phyloP scores from a whole-genome alignment of 2,329 filamentous ascomycete genomes.

The Orbilia oligospora region DNA sequence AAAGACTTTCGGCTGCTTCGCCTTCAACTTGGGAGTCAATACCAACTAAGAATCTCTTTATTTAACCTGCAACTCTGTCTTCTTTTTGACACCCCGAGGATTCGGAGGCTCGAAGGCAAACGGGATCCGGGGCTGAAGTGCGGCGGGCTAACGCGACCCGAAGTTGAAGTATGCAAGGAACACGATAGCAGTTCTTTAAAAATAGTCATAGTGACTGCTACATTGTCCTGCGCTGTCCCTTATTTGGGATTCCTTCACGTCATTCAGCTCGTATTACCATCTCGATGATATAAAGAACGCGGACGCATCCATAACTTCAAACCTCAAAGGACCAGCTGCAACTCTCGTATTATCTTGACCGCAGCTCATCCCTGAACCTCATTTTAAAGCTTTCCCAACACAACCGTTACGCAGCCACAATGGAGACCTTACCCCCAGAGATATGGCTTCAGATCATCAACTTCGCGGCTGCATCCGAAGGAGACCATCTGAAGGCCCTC shows the following conservation, averaged over 20 bases:
- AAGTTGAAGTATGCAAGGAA: slow-evolving; percentile 47
- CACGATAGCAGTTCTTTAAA: slow-evolving; percentile 36
- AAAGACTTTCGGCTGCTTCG: not conserved
- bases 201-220: slow-evolving; percentile 55
- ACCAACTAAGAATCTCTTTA: not conserved
- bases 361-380: slow-evolving; percentile 23
- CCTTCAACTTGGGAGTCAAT: not conserved
- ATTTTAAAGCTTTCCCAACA: slow-evolving; percentile 1
- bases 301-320: slow-evolving; percentile 2
- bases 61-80: slow-evolving; percentile 49
- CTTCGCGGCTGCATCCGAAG: slow-evolving; percentile 40
- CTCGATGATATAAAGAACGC: slow-evolving; percentile 15
- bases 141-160: slow-evolving; percentile 22
- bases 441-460: slow-evolving; percentile 60
- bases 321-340: slow-evolving; percentile 1
- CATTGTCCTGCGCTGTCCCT: slow-evolving; percentile 44
- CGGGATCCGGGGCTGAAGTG: slow-evolving; percentile 54
- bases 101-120: not conserved
- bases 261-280: not conserved
- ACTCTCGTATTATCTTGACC: not conserved
- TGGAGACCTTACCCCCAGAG: slow-evolving; percentile 52
- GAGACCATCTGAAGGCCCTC: slow-evolving; percentile 52
- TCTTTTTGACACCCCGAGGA: slow-evolving; percentile 19
- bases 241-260: slow-evolving; percentile 44
- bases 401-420: slow-evolving; percentile 21